Evolutionary conservation across 2,329 filamentous ascomycete genomes (phyloP).

Genomic region (Aspergillus texensis): DNA sequence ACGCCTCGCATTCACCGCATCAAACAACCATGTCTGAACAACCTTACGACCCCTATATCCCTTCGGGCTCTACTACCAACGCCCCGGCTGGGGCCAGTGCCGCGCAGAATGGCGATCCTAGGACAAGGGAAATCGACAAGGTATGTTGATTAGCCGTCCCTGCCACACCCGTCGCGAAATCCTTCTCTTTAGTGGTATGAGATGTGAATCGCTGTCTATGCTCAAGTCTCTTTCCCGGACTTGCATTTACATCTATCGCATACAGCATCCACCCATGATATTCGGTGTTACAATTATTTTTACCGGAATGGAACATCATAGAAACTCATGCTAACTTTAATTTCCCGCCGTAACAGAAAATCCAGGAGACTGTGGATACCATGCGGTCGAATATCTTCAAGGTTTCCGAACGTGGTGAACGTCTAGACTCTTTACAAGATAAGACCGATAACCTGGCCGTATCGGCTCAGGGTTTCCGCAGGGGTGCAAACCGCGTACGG

Average conservation of each 20-base stretch:
- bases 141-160: slow-evolving; percentile 59
- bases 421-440: slow-evolving; percentile 83
- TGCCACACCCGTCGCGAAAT: background rate
- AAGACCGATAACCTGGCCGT: slow-evolving; percentile 91
- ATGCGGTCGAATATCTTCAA: slow-evolving; percentile 99
- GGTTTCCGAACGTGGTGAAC: slow-evolving; percentile 88
- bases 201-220: background rate
- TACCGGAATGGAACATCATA: background rate
- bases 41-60: slow-evolving; percentile 89
- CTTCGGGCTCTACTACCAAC: slow-evolving; percentile 59
- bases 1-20: slow-evolving; percentile 17
- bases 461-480: slow-evolving; percentile 92
- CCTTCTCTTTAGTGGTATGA: background rate
- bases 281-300: background rate
- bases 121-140: slow-evolving; percentile 77
- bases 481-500: slow-evolving; percentile 92
- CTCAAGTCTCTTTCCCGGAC: background rate
- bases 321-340: slow-evolving; percentile 24
- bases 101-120: slow-evolving; percentile 59
- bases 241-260: background rate
- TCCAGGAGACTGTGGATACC: slow-evolving; percentile 90
- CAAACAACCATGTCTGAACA: slow-evolving; percentile 57
- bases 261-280: background rate
- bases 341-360: slow-evolving; percentile 67
- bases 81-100: slow-evolving; percentile 51